phyloP scores from a whole-genome alignment of 192 early-diverging fungal species.

The Physocladia obscura region DNA sequence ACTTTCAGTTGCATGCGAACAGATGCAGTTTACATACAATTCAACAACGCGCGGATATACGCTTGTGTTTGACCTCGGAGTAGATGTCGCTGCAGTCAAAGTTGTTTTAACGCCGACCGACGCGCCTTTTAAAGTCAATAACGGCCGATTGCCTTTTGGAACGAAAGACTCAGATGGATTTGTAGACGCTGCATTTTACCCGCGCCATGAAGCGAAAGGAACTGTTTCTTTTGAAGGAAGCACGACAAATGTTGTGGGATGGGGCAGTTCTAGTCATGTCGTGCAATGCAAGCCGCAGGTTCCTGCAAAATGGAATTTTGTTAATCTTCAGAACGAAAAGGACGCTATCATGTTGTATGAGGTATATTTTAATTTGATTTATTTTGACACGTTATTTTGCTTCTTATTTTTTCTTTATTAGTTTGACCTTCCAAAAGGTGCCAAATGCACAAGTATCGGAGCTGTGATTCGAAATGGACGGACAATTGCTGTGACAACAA shows the following conservation, averaged over 20 bases:
- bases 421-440: conserved; percentile 67
- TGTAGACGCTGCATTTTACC: conserved; percentile 81
- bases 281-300: conserved; percentile 83
- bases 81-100: conserved; percentile 57
- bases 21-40: conserved; percentile 61
- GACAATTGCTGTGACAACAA: conserved; percentile 70
- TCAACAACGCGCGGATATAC: conserved; percentile 43
- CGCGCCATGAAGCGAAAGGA: conserved; percentile 67
- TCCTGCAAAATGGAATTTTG: conserved; percentile 83
- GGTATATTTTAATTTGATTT: conserved; percentile 17
- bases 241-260: conserved; percentile 63
- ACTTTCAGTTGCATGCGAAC: conserved; percentile 74
- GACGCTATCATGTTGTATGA: conserved; percentile 60
- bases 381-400: not conserved
- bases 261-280: conserved; percentile 80
- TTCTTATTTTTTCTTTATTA: conserved; percentile 51
- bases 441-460: conserved; percentile 60
- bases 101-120: conserved; percentile 64
- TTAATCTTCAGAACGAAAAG: conserved; percentile 70
- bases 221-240: conserved; percentile 68
- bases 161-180: conserved; percentile 50
- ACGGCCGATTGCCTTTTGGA: conserved; percentile 73
- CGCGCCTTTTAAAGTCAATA: conserved; percentile 81
- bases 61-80: conserved; percentile 46
- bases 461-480: conserved; percentile 64